Base-by-base conservation (phyloP, 805 yeast genomes). In the Candida awuae region DNA sequence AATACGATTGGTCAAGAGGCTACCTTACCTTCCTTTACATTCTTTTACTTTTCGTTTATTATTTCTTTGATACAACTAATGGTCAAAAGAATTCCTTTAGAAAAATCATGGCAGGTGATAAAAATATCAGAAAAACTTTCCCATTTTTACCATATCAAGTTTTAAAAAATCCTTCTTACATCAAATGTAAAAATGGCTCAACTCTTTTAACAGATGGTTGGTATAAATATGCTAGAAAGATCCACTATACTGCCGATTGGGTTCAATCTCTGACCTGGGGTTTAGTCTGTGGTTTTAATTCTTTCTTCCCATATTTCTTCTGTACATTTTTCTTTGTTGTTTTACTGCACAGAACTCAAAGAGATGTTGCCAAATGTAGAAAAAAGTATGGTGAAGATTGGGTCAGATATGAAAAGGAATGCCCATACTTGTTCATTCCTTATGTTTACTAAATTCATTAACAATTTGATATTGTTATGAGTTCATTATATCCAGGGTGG, bases 221-320 rank as follows among this genome's bases (percentile, higher is more conserved):
- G 96, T 82, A 80, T 66, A 79, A 71, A 46, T 85, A 80, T 53
- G 97, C 97, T 13, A 80, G 97, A 67, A 92, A 92, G 65, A 77
- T 80, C 47, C 94, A 88, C 65, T 92, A 92, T 70, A 87, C 97
- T 27, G 96, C 95, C 17, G 98, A 92, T 61, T 86, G 79, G 72
- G 67, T 73, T 35, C 96, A 87, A 67, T 74, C 94, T 35, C 67
- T 84, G 51, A 72, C 92, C 33, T 92, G 98, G 98, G 95, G 90
- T 5, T 70, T 92, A 45, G 73, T 79, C 45, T 86, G 96, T 62
- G 98, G 98, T 1, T 78, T 80, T 61, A 70, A 68, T 23, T 84
- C 95, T 3, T 84, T 88, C 35, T 77, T 90, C 68, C 95, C 97
- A 32, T 92, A 95, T 90, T 92, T 92, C 65, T 90, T 82, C 77